Evolutionary conservation across 2,329 filamentous ascomycete genomes (phyloP), one percentile per base, ranked within the genome.

Genomic region (Neonectria punicea): DNA sequence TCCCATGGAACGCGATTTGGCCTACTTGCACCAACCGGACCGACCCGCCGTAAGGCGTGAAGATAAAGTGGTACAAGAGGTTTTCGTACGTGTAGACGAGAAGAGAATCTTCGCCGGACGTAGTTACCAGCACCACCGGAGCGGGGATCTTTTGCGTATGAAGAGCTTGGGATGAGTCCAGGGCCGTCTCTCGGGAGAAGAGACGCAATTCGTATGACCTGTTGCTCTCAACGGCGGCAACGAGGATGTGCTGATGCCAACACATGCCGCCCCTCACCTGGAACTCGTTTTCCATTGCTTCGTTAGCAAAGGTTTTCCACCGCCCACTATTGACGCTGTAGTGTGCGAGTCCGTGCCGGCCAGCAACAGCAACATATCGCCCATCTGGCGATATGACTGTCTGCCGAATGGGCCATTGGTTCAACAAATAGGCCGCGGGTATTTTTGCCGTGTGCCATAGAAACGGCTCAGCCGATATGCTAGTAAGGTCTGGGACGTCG

Each of bases 51-150:
- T 89, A 85, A 0, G 89, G 87, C 0, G 92, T 90, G 68, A 99
- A 95, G 65, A 99, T 90, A 77, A 94, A 99, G 77, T 99, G 96
- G 75, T 98, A 96, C 16, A 99, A 86, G 11, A 97, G 87, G 77
- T 99, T 99, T 76, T 98, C 95, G 77, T 97, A 94, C 0, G 96
- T 99, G 78, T 99, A 99, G 11, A 98, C 95, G 34, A 99, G 87
- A 30, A 99, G 85, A 0, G 96, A 98, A 79, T 99, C 96, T 72
- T 97, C 93, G 41, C 95, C 96, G 2, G 94, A 96, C 0, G 92
- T 90, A 0, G 94, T 92, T 57, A 98, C 90, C 49, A 97, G 87
- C 16, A 98, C 94, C n/a, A 97, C 92, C 1, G 96, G 93, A 4
- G 94, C 90, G 7, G 92, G 89, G 62, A 99, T 86, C 55, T 87